phyloP scores from a whole-genome alignment of 1,284 basidiomycete species.

The Leccinum cinnamomeum region DNA sequence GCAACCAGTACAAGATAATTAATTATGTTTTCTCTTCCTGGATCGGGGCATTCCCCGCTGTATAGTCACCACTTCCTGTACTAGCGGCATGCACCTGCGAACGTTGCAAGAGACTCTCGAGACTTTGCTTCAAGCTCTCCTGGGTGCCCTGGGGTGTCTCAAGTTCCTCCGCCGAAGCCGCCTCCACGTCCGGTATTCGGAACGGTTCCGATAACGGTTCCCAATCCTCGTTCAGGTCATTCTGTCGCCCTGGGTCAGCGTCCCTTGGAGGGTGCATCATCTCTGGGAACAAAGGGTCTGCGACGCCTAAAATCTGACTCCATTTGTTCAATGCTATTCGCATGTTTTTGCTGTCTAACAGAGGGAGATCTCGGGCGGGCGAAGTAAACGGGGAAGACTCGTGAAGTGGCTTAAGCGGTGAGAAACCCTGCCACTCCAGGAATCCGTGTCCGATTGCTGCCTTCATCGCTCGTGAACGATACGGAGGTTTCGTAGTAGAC shows the following conservation, averaged over 20 bases:
- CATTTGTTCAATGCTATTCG: conserved; percentile 35
- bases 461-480: conserved; percentile 31
- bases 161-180: background rate
- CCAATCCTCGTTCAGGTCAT: conserved; percentile 18
- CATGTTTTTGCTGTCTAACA: conserved; percentile 30
- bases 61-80: background rate
- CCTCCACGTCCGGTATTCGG: conserved; percentile 1
- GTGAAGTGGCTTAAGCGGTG: conserved; percentile 31
- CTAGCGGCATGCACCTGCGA: conserved; percentile 1
- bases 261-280: conserved; percentile 14
- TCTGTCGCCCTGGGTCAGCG: conserved; percentile 8
- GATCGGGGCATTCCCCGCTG: no score
- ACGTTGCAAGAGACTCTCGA: conserved; percentile 24
- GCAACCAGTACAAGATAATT: conserved; percentile 8
- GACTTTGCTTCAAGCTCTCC: conserved; percentile 28
- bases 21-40: background rate
- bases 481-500: conserved; percentile 23
- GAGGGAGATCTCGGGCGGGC: conserved; percentile 14
- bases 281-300: conserved; percentile 35
- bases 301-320: conserved; percentile 35
- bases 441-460: conserved; percentile 34
- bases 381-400: conserved; percentile 29
- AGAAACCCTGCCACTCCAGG: conserved; percentile 35
- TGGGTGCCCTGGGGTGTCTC: conserved; percentile 7
- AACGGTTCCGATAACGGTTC: conserved; percentile 26